Evolutionary conservation across 2,329 filamentous ascomycete species (phyloP), one percentile per base, ranked within the genome.

Genomic region (Cladophialophora carrionii): DNA sequence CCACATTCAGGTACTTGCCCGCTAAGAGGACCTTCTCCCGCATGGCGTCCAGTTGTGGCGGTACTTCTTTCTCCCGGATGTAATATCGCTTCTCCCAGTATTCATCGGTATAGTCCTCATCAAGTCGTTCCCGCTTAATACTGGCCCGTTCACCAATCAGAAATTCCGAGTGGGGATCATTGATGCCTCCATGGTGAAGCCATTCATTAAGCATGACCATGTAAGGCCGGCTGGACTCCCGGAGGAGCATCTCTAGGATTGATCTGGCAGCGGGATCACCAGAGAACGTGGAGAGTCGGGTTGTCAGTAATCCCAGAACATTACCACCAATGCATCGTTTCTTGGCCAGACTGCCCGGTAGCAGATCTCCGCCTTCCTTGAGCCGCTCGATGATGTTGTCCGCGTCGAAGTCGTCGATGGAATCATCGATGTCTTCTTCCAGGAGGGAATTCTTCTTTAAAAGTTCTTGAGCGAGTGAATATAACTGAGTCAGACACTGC

Each of bases 41-140:
- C 71, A 98, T 90, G 31, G 86, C 88, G 74, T 95, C 90, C 4
- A 99, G 85, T 75, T 99, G 95, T 8, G 94, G 93, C 2, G 95
- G 95, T 0, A 98, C 88, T 66, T 96, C 90, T 56, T 91, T 88
- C 67, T 96, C 92, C 65, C 95, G 89, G 68, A 99, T 90, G 4
- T 95, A 98, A 75, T 99, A 99, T 68, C 95, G 86, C 74, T 96
- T 92, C 76, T 99, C 95, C 95, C 95, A 99, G 77, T 99, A 99
- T 74, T 99, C 95, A 76, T 99, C 95, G 0, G 94, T 99, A 74
- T 98, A 99, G 76, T 99, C 95, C 74, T 96, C 89, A 74, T 98
- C 92, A 2, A 99, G 81, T 65, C 91, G 86, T 76, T 98, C 95
- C 48, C 95, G 87, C 64, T 90, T 89, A 72, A 99, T 97, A 73